These are phyloP conservation scores for Furculomyces boomerangus DNA, from an alignment of 371 early-diverging fungal genomes.

Conservation along the genomic window DNA sequence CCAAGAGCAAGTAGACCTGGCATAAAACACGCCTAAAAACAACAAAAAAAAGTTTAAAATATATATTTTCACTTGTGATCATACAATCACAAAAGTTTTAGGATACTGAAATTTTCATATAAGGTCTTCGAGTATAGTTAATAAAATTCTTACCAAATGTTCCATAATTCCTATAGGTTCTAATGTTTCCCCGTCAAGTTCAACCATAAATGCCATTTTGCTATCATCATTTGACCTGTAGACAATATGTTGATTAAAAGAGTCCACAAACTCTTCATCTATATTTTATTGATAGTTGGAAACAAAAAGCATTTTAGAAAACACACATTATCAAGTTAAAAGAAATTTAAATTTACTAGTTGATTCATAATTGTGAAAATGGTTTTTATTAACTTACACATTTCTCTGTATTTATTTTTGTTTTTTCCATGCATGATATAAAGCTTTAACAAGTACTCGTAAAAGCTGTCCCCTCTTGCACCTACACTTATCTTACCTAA, in stretches of 20 bases:
- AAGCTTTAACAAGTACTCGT: conserved; percentile 84
- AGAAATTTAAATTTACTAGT: conserved; percentile 6
- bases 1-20: conserved; percentile 65
- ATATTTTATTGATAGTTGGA: too few relatives aligned
- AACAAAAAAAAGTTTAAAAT: neutral
- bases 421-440: conserved; percentile 50
- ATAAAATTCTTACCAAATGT: conserved; percentile 39
- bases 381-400: conserved; percentile 27
- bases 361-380: neutral
- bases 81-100: too few relatives aligned
- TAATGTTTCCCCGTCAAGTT: neutral
- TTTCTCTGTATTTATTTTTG: conserved; percentile 39
- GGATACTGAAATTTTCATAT: too few relatives aligned
- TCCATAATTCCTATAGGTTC: conserved; percentile 1
- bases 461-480: conserved; percentile 77
- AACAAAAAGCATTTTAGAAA: neutral
- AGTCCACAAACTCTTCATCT: conserved; percentile 29
- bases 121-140: too few relatives aligned
- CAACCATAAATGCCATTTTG: neutral
- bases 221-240: conserved; percentile 15
- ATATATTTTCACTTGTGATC: conserved; percentile 6
- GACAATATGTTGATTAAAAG: conserved; percentile 52
- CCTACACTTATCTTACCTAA: conserved; percentile 38
- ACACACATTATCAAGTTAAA: neutral
- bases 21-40: conserved; percentile 65